Base-by-base conservation (phyloP, 192 early-diverging fungal species). In the Chytriomyces hyalinus region DNA sequence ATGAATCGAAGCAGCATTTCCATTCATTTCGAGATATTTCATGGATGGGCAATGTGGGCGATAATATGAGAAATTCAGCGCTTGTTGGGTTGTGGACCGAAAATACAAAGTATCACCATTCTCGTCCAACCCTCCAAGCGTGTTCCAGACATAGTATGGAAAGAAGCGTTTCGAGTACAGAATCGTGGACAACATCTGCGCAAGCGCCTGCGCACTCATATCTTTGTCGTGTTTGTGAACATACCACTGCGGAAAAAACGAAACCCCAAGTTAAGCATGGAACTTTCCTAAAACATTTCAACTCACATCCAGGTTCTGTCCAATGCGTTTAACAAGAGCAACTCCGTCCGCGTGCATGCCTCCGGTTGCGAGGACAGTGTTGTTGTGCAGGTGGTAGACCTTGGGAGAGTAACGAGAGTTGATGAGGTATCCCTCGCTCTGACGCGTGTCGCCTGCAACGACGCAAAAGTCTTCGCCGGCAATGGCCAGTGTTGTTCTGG, bases 161-260 rank as follows among this genome's bases (percentile, higher is more conserved):
- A 99, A 98, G 84, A 98, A 98, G 15, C 98, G 91, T 71, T 92
- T 93, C 50, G 84, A 84, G 80, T 99, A 99, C 47, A 99, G 84
- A 68, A 94, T 94, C 59, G 91, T 94, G 6, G 93, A 93, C 7
- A 99, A 87, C 94, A 97, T 91, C 84, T 98, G 98, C 6, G 97
- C 97, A 66, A 97, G 81, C 4, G 98, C 96, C 24, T 88, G 83
- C 0, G 88, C 87, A 59, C 89, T 88, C 92, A 99, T 99, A 50
- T 83, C 78, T 81, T 93, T 95, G 47, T 94, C 93, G 83, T 99
- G 96, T 47, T 93, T 89, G 82, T 96, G 92, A 69, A 87, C 88
- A 80, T 98, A 99, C 92, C 92, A 92, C 92, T 95, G 67, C 48
- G n/a, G 28, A 1, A 63, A 63, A 45, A 45, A 46, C 62, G 24